Evolutionary conservation across 2,329 filamentous ascomycete species (phyloP), one percentile per base, ranked within the genome.

Genomic region (Fusarium torreyae): DNA sequence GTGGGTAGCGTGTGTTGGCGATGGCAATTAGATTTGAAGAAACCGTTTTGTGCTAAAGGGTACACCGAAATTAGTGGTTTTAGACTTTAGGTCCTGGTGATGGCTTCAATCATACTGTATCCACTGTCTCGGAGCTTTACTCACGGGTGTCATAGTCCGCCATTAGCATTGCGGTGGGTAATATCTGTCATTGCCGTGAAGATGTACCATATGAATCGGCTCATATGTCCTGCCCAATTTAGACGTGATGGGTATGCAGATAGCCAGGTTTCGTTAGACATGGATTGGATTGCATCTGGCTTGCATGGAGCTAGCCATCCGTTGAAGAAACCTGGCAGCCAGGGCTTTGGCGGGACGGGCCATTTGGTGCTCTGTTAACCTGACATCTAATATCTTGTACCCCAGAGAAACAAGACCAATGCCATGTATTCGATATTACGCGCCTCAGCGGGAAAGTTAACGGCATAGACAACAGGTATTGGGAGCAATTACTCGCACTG

Each of bases 71-170:
- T 14, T 14, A 20, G 44, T 65, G 38, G n/a, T 20, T 58, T 65
- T 65, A 65, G 24, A 50, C 44, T 65, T 65, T 53, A 15, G 14
- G 34, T 22, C 36, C 24, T 44, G 60, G 60, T 17, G 62, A 65
- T 65, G 45, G 62, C 62, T 63, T 65, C 60, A 65, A 36, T 11
- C 14, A 28, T 34, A 33, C n/a, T 10, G 28, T 22, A 26, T 42
- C 60, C 61, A 43, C 39, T 24, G 31, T 33, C 38, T 28, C 24
- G 40, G 33, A 38, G 31, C 40, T 36, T 46, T 38, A 38, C 20
- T 40, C 13, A 11, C 11, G 45, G 45, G 31, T 26, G 18, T 20
- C 24, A 38, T 33, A 15, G 8, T 26, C 20, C 44, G 20, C 31
- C 18, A 18, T 14, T 8, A 20, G 14, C 6, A 22, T 31, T 15